Base-by-base conservation (phyloP, 1,284 basidiomycete species). In the Omphalotus olearius region DNA sequence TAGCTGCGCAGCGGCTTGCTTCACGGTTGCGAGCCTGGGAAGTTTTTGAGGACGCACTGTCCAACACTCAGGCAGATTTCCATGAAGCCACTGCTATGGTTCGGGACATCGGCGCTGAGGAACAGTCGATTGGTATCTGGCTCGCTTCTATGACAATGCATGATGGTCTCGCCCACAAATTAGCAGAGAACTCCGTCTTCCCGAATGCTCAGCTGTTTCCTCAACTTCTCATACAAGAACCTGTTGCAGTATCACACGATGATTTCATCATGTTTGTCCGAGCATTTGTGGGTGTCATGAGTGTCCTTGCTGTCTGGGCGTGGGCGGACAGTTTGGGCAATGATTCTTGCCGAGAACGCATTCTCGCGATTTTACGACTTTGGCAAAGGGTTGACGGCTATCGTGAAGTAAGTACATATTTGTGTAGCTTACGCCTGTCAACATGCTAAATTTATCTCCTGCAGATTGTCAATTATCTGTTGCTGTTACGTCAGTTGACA, bases 301-400 rank as follows among this genome's bases (percentile, higher is more conserved):
- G 75, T 44, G 80, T 88, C 9, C 66, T 91, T n/a, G 81, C 81
- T 1, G 83, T 87, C n/a, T 83, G 83, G 60, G 83, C 84, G 6
- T 91, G 86, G 83, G 79, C 87, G 16, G 88, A 90, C 60, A 85
- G 84, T 62, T 68, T 87, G n/a, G 83, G 82, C 1, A 77, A 83
- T 54, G 75, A 79, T 52, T 64, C 66, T 14, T 85, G 84, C 60
- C 74, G 83, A 6, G 83, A 86, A 58, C 75, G 81, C 41, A 73
- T 77, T 0, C 64, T 90, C 6, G 78, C 75, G 7, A 73, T 88
- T 10, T 54, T 90, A 47, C 74, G 79, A 14, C 56, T 89, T 26
- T 91, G 88, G 88, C 88, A 90, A 65, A 72, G 68, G 35, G 66
- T 77, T 2, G 74, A 80, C 47, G 83, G 82, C 2, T 87, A 86